phyloP scores from a whole-genome alignment of 1,284 basidiomycete genomes.

The Ustilago curta region DNA sequence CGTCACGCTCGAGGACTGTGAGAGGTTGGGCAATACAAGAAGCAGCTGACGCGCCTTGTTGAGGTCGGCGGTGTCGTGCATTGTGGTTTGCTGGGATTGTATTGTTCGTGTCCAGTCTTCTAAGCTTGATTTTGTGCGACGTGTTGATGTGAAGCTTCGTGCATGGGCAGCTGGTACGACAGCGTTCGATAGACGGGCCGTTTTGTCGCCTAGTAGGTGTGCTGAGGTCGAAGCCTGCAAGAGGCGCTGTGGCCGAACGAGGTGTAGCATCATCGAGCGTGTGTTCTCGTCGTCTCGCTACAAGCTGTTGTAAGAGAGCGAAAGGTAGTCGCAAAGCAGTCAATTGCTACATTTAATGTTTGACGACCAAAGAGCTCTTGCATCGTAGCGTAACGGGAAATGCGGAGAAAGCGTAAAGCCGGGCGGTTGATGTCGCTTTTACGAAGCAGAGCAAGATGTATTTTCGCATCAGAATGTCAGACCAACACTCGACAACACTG shows the following conservation, averaged over 20 bases:
- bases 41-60: constrained; percentile 46
- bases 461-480: neutral
- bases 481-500: neutral
- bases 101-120: constrained; percentile 29
- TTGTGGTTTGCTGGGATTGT: constrained; percentile 15
- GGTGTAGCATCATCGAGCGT: constrained; percentile 6
- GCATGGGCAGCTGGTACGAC: too few relatives aligned
- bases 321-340: too few relatives aligned
- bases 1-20: constrained; percentile 1
- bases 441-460: neutral
- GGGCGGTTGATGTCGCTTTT: constrained; percentile 3
- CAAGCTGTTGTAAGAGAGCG: neutral
- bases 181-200: neutral
- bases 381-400: neutral
- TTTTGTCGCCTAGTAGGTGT: neutral
- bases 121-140: constrained; percentile 5
- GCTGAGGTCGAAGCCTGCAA: constrained; percentile 3
- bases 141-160: constrained; percentile 4
- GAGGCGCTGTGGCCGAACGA: constrained; percentile 11
- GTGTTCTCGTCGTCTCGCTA: neutral
- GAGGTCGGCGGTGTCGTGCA: constrained; percentile 42
- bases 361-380: neutral
- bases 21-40: constrained; percentile 33
- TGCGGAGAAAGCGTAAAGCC: constrained; percentile 7
- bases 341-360: neutral